Conservation (phyloP, 2,329 filamentous ascomycete genomes). For the Cercospora zeae-maydis region DNA sequence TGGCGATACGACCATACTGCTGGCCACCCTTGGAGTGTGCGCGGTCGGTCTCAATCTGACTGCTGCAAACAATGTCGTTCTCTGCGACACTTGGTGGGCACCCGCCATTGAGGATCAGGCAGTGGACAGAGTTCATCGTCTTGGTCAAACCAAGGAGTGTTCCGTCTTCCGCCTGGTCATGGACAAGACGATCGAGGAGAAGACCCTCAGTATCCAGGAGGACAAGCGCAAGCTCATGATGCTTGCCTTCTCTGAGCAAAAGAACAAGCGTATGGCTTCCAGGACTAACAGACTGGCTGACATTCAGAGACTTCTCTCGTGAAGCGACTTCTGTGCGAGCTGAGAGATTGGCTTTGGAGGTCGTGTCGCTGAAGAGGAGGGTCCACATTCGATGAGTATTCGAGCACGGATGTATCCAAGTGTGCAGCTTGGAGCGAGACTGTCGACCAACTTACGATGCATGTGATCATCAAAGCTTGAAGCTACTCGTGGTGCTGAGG, state of each 20-base stretch:
- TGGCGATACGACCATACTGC: constrained; percentile 66
- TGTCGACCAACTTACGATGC: no score
- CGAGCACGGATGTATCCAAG: no score
- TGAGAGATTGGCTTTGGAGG: not conserved
- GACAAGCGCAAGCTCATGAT: constrained; percentile 75
- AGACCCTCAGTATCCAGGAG: constrained; percentile 72
- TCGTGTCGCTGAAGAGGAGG: not conserved
- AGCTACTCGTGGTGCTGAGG: no score
- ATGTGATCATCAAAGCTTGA: no score
- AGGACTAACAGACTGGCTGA: constrained; percentile 48
- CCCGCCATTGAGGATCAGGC: constrained; percentile 91
- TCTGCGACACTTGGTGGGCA: constrained; percentile 81
- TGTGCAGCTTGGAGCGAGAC: no score
- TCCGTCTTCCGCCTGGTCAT: constrained; percentile 80
- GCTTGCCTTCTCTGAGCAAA: constrained; percentile 74
- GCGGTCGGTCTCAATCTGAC: constrained; percentile 84
- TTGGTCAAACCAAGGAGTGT: constrained; percentile 75
- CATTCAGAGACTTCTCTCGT: constrained; percentile 40
- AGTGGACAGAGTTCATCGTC: constrained; percentile 78
- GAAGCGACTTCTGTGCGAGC: not conserved
- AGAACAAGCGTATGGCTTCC: constrained; percentile 50
- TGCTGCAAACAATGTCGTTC: constrained; percentile 77
- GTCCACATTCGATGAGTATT: not conserved
- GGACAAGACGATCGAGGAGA: constrained; percentile 75
- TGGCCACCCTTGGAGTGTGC: constrained; percentile 78